phyloP scores from a whole-genome alignment of 805 yeast species.

The Myxozyma udenii region DNA sequence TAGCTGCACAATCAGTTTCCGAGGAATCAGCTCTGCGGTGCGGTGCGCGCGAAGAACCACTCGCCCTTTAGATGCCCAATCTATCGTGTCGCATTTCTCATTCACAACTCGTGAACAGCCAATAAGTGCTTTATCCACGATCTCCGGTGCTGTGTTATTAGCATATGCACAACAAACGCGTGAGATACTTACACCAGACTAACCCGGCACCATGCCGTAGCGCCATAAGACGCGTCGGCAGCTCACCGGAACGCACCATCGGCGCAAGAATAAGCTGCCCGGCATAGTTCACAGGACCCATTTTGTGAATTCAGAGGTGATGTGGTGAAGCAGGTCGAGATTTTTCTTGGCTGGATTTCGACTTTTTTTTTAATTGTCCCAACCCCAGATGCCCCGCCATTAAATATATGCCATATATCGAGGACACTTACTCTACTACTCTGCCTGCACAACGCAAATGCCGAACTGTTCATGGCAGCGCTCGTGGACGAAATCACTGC shows the following conservation, averaged over 20 bases:
- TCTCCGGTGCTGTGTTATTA: slow-evolving; percentile 61
- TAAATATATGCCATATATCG: background rate
- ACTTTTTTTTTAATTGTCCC: background rate
- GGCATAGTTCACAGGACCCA: slow-evolving; percentile 56
- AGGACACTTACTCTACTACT: background rate
- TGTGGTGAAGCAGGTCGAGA: too few relatives aligned
- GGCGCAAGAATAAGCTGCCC: slow-evolving; percentile 89
- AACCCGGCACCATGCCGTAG: slow-evolving; percentile 85
- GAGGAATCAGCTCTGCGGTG: slow-evolving; percentile 51
- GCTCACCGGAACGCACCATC: slow-evolving; percentile 91
- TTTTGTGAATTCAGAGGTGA: background rate
- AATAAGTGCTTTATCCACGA: slow-evolving; percentile 78
- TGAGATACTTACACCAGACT: slow-evolving; percentile 64
- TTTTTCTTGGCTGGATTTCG: too few relatives aligned
- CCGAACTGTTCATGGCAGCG: background rate
- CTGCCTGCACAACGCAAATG: background rate
- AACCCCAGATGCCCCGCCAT: background rate
- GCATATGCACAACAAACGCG: background rate
- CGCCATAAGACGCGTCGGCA: slow-evolving; percentile 81
- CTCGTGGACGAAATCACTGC: slow-evolving; percentile 3
- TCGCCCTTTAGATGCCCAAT: slow-evolving; percentile 19
- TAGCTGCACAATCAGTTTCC: slow-evolving; percentile 72
- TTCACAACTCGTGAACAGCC: slow-evolving; percentile 66
- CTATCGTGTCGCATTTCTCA: slow-evolving; percentile 38
- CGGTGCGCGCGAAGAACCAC: slow-evolving; percentile 74